Evolutionary conservation across 2,329 filamentous ascomycete species (phyloP).

Genomic region (Cryphonectria japonica): DNA sequence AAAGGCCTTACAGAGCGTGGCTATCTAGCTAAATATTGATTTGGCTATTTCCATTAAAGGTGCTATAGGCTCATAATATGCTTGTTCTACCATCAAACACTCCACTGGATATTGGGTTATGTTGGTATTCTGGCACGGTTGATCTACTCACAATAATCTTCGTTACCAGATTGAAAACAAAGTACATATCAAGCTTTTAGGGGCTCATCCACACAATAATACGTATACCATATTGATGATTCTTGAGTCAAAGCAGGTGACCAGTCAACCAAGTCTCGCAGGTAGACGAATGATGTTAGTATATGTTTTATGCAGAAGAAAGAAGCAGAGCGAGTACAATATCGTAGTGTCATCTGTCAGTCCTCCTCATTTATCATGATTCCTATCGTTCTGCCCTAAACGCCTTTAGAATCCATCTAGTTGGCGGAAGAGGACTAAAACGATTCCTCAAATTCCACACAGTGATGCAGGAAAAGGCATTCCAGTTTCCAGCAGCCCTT

Average conservation of each 20-base stretch:
- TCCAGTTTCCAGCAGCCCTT: background rate
- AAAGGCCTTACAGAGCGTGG: no score
- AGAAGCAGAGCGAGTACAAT: background rate
- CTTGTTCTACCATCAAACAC: no score
- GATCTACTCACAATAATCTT: background rate
- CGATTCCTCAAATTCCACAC: background rate
- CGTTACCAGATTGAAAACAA: no score
- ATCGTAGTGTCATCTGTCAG: background rate
- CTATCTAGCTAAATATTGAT: no score
- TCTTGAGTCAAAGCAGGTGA: background rate
- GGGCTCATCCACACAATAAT: no score
- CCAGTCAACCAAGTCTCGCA: background rate
- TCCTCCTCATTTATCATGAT: background rate
- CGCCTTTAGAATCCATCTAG: background rate
- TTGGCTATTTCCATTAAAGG: no score
- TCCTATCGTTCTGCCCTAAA: background rate
- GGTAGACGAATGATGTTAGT: background rate
- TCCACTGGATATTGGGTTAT: no score
- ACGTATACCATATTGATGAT: no score
- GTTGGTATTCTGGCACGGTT: background rate
- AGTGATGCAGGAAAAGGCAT: background rate
- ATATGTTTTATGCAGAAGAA: background rate
- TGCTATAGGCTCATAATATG: no score
- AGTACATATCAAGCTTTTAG: no score
- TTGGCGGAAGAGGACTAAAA: background rate